These are phyloP conservation scores for Pseudopithomyces chartarum DNA, from an alignment of 2,329 filamentous ascomycete genomes.

Conservation along the genomic window DNA sequence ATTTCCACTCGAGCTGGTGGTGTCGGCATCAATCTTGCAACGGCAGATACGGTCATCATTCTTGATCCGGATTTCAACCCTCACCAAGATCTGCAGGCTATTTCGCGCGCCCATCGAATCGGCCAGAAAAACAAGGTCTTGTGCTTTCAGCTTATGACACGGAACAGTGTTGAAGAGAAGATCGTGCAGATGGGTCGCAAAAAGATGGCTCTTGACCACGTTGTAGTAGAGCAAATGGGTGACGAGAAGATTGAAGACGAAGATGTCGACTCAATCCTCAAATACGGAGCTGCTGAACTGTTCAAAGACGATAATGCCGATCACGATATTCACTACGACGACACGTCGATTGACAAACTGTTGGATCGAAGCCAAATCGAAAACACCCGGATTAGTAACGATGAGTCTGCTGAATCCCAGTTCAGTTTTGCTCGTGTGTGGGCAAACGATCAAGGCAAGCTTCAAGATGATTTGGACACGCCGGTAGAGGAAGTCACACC, in stretches of 20 bases:
- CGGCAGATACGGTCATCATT: slow-evolving; percentile 97
- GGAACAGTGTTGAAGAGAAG: slow-evolving; percentile 87
- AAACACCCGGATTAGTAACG: slow-evolving; percentile 67
- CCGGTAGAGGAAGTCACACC: slow-evolving; percentile 58
- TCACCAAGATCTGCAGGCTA: slow-evolving; percentile 94
- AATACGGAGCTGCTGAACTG: slow-evolving; percentile 82
- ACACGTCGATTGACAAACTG: slow-evolving; percentile 81
- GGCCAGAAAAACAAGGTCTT: slow-evolving; percentile 95
- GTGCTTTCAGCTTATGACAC: slow-evolving; percentile 92
- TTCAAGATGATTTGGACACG: slow-evolving; percentile 67
- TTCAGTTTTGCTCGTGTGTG: slow-evolving; percentile 92
- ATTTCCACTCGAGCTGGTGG: slow-evolving; percentile 93
- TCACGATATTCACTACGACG: slow-evolving; percentile 80
- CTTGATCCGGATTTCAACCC: slow-evolving; percentile 97
- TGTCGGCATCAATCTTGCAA: slow-evolving; percentile 96
- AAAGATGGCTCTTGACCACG: slow-evolving; percentile 95
- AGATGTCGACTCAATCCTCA: slow-evolving; percentile 85
- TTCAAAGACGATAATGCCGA: slow-evolving; percentile 76
- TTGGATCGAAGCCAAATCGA: slow-evolving; percentile 86
- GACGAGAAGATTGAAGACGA: slow-evolving; percentile 77
- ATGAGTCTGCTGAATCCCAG: slow-evolving; percentile 73
- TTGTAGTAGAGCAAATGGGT: slow-evolving; percentile 90
- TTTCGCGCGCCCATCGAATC: slow-evolving; percentile 93
- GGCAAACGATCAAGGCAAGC: slow-evolving; percentile 76
- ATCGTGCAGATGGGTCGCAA: slow-evolving; percentile 95